A percentile compares a stretch with the other conserved stretches of the same genome.
Conservation (phyloP, 345 rosid species). For the Trapa incisa region DNA sequence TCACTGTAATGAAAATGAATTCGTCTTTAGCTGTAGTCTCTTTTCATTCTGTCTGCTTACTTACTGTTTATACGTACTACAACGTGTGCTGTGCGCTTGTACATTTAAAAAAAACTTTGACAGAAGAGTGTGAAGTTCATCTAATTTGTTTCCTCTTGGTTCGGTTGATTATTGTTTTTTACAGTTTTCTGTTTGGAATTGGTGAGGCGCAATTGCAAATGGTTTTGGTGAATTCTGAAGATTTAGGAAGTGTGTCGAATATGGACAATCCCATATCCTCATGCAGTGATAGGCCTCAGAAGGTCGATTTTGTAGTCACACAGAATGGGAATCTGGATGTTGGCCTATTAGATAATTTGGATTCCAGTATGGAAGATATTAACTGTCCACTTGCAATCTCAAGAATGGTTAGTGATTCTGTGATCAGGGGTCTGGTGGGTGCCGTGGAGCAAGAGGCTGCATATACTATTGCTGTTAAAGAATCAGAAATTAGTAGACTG, state of each 20-base stretch:
- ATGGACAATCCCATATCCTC: slow-evolving; percentile 16
- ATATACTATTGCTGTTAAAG: slow-evolving; percentile 50
- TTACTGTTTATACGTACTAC: not conserved
- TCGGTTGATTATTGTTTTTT: not conserved
- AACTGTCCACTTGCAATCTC: slow-evolving; percentile 45
- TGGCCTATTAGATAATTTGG: slow-evolving; percentile 43
- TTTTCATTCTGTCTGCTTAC: not conserved
- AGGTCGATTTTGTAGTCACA: slow-evolving; percentile 9
- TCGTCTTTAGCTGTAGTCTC: not conserved
- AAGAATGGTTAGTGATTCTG: slow-evolving; percentile 66
- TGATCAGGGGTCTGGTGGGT: slow-evolving; percentile 57
- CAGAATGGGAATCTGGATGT: slow-evolving; percentile 25
- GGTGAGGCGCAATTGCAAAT: not conserved
- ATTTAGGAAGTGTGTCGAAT: slow-evolving; percentile 16
- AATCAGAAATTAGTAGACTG: slow-evolving; percentile 41
- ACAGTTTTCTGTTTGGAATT: not conserved
- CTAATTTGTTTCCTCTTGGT: not conserved
- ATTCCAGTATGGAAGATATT: slow-evolving; percentile 51
- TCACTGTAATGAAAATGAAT: not conserved
- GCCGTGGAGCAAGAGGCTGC: slow-evolving; percentile 60
- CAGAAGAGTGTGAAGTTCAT: not conserved
- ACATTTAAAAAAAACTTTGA: not conserved
- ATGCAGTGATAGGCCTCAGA: slow-evolving; percentile 7
- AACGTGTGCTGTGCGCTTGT: not conserved
- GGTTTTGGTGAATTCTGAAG: slow-evolving; percentile 18